phyloP scores from a whole-genome alignment of 2,329 filamentous ascomycete genomes.

The Pseudogymnoascus sp. region DNA sequence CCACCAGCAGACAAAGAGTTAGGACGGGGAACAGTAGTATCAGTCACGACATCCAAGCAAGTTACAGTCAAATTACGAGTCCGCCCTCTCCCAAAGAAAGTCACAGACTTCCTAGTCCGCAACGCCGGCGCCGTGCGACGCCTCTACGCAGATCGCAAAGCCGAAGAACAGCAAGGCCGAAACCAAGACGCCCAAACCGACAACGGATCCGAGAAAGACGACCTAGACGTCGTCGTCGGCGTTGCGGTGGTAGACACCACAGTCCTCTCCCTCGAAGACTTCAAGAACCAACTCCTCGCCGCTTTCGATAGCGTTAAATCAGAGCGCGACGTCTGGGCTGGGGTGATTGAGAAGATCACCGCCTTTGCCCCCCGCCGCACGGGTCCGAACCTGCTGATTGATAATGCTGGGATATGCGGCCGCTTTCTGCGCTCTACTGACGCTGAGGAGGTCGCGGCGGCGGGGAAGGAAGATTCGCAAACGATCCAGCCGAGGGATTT shows the following conservation, averaged over 20 bases:
- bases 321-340: conserved; percentile 67
- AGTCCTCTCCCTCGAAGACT: conserved; percentile 62
- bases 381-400: conserved; percentile 84
- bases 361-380: conserved; percentile 80
- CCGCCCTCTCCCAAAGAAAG: conserved; percentile 64
- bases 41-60: conserved; percentile 75
- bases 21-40: conserved; percentile 70
- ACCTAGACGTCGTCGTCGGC: conserved; percentile 43
- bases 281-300: conserved; percentile 62
- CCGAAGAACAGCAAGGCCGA: conserved; percentile 36
- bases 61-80: conserved; percentile 69
- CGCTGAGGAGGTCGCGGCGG: neutral
- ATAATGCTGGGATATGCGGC: conserved; percentile 67
- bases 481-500: conserved; percentile 57
- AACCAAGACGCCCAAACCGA: conserved; percentile 26
- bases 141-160: conserved; percentile 63
- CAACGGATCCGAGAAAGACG: conserved; percentile 28
- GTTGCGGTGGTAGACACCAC: conserved; percentile 50
- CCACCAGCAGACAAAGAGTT: conserved; percentile 77
- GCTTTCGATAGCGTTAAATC: conserved; percentile 64
- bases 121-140: conserved; percentile 70
- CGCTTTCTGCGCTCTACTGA: neutral
- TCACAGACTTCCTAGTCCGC: conserved; percentile 79
- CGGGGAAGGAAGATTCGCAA: conserved; percentile 31
- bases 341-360: conserved; percentile 69